Conservation (phyloP, 345 rosid species). For the Clarkia xantiana region DNA sequence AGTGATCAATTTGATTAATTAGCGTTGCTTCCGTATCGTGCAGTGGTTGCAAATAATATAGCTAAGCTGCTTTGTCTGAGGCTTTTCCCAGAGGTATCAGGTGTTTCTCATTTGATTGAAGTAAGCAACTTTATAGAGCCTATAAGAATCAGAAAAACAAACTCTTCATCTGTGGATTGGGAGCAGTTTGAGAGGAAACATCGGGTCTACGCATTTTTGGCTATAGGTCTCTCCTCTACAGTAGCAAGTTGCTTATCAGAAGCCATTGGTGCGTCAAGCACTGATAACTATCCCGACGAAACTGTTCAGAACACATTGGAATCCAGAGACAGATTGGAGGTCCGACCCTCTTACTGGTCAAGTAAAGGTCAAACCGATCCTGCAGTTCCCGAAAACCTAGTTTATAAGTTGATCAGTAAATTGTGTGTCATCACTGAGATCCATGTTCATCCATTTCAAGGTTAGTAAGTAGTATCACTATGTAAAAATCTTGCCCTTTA, state of each 20-base stretch:
- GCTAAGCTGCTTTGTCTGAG: slow-evolving; percentile 24
- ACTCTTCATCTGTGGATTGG: slow-evolving; percentile 10
- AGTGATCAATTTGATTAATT: not conserved
- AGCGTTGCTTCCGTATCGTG: slow-evolving; percentile 3
- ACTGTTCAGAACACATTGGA: slow-evolving; percentile 26
- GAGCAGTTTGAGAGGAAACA: slow-evolving; percentile 15
- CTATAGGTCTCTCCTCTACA: slow-evolving; percentile 18
- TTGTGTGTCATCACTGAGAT: slow-evolving; percentile 24
- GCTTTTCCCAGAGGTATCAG: slow-evolving; percentile 14
- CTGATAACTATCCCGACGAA: slow-evolving; percentile 28
- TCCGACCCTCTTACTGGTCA: slow-evolving; percentile 28
- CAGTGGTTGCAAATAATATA: slow-evolving; percentile 20
- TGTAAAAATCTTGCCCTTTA: not conserved
- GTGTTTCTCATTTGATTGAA: slow-evolving; percentile 10
- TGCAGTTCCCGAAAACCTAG: slow-evolving; percentile 17
- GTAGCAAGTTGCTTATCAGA: slow-evolving; percentile 15
- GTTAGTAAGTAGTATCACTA: slow-evolving; percentile 3
- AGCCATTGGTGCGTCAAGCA: slow-evolving; percentile 29
- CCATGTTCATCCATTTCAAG: slow-evolving; percentile 28
- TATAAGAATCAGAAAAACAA: not conserved
- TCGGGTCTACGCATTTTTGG: slow-evolving; percentile 23
- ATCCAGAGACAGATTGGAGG: slow-evolving; percentile 15
- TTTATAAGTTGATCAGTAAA: slow-evolving; percentile 21
- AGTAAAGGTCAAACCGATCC: slow-evolving; percentile 22
- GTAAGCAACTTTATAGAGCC: slow-evolving; percentile 14